phyloP scores from a whole-genome alignment of 352 stramenopile genomes.

The Phytophthora sp. region DNA sequence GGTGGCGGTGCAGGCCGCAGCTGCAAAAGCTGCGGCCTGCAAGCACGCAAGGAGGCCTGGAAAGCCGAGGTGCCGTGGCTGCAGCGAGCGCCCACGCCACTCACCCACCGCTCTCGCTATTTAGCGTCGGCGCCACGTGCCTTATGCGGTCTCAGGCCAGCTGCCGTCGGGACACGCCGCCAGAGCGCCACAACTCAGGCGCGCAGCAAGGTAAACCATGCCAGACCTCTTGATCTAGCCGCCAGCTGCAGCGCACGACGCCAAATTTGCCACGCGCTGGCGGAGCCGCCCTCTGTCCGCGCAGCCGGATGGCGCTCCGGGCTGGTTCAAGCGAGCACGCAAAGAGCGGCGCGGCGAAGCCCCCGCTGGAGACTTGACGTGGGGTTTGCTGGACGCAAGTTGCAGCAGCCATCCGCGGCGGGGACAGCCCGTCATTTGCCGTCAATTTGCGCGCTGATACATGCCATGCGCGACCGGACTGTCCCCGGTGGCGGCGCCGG shows the following conservation, averaged over 20 bases:
- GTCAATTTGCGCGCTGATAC: slow-evolving; percentile 18
- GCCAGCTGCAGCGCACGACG: slow-evolving; percentile 1
- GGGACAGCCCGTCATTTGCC: slow-evolving; percentile 18
- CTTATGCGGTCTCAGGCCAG: background rate
- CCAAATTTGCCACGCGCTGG: background rate
- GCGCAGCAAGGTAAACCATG: slow-evolving; percentile 1
- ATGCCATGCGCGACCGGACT: slow-evolving; percentile 13
- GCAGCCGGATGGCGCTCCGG: background rate
- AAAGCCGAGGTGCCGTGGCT: background rate
- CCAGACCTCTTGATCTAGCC: background rate
- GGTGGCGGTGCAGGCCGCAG: no score
- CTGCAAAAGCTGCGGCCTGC: no score
- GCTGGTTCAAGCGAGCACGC: slow-evolving; percentile 9
- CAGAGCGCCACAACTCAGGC: background rate
- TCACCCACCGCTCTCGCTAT: background rate
- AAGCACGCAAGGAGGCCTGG: slow-evolving; percentile 4
- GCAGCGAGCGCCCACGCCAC: background rate
- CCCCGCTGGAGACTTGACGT: slow-evolving; percentile 19
- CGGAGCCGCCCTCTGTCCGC: background rate
- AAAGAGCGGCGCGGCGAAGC: slow-evolving; percentile 3
- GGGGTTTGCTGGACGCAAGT: slow-evolving; percentile 21
- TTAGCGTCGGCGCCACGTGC: slow-evolving; percentile 1
- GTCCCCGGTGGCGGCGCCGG: background rate
- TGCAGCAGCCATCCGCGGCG: slow-evolving; percentile 11
- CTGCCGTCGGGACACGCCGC: background rate